phyloP scores from a whole-genome alignment of 208 protist genomes.

The Leishmania amazonensis region DNA sequence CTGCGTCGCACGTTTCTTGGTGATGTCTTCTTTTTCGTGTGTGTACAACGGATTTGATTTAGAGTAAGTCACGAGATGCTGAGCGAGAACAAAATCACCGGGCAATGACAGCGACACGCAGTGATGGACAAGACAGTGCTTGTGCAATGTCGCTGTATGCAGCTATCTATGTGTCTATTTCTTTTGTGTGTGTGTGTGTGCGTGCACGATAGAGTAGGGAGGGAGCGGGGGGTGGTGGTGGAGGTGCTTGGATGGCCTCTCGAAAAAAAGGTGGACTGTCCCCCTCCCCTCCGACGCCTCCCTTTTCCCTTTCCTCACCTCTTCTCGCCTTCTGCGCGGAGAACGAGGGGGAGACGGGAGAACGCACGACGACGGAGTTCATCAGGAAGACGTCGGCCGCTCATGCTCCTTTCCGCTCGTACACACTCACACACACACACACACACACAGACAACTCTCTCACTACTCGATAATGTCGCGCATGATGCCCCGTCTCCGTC shows the following conservation, averaged over 20 bases:
- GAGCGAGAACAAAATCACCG: neutral
- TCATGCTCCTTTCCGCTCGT: neutral
- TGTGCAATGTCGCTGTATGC: neutral
- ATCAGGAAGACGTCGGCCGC: neutral
- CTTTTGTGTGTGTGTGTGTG: neutral
- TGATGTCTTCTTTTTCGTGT: neutral
- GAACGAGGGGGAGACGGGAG: too few relatives aligned
- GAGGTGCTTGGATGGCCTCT: neutral
- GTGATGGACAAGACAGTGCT: neutral
- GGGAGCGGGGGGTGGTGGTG: neutral
- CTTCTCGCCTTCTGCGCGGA: neutral
- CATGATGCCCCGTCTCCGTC: neutral
- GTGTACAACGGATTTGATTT: neutral
- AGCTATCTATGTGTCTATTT: neutral
- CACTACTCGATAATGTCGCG: neutral
- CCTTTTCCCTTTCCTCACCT: neutral
- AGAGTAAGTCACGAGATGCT: neutral
- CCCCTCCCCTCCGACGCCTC: neutral
- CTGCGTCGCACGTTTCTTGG: neutral
- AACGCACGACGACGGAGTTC: too few relatives aligned
- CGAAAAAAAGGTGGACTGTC: neutral
- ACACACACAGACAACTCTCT: too few relatives aligned
- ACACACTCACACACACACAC: too few relatives aligned
- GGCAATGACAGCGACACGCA: neutral
- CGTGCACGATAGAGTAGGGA: neutral